phyloP scores from a whole-genome alignment of 1,139 yeast genomes.

The Suhomyces coccinellae region DNA sequence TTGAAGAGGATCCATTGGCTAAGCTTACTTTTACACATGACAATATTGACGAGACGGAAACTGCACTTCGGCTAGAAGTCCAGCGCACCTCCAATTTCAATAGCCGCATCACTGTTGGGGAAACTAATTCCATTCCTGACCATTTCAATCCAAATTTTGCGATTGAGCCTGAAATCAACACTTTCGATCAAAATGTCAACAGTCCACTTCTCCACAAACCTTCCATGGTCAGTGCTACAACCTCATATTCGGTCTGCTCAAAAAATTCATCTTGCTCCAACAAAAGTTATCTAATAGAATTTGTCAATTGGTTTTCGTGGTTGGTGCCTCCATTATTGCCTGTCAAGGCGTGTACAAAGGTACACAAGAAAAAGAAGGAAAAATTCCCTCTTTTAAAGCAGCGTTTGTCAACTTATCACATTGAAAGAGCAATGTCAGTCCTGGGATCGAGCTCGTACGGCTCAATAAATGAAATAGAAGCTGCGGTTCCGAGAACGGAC shows the following conservation, averaged over 20 bases:
- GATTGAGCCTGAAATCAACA: neutral
- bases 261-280: neutral
- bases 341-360: slow-evolving; percentile 2
- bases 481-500: neutral
- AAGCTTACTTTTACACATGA: slow-evolving; percentile 9
- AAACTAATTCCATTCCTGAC: neutral
- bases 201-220: neutral
- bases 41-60: slow-evolving; percentile 17
- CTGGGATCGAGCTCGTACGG: slow-evolving; percentile 13
- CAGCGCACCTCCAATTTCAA: neutral
- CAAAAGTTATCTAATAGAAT: slow-evolving; percentile 3
- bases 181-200: neutral
- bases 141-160: neutral
- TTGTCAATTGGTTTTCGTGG: slow-evolving; percentile 27
- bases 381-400: slow-evolving; percentile 17
- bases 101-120: neutral
- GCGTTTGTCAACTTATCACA: slow-evolving; percentile 16
- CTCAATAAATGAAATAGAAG: slow-evolving; percentile 6
- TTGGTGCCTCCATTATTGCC: slow-evolving; percentile 26
- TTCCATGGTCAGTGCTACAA: neutral
- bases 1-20: slow-evolving; percentile 15
- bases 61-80: slow-evolving; percentile 18
- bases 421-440: slow-evolving; percentile 16
- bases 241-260: neutral
- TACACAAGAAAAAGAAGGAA: slow-evolving; percentile 7